Base-by-base conservation (phyloP, 176 grass and related monocot genomes). In the Dendrocalamus sinicus region DNA sequence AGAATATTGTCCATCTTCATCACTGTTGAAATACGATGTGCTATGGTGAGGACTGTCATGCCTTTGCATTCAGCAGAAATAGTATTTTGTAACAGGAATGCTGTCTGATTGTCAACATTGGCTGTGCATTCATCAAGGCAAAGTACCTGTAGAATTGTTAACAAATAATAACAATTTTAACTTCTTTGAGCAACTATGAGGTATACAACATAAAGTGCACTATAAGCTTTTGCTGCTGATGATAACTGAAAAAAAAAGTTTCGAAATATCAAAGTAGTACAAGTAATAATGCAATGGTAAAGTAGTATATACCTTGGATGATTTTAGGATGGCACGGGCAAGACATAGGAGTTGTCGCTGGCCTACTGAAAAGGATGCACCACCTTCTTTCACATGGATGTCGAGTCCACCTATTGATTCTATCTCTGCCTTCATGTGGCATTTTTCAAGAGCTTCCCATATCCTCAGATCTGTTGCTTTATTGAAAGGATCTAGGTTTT, bases 391-490 rank as follows among this genome's bases (percentile, higher is more conserved):
- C 39, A 98, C 86, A 92, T 89, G 85, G 63, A 98, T 63, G 81
- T 86, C 86, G 5, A 98, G 93, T 60, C 95, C 95, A n/a, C 95
- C 95, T 78, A 80, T 82, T 75, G 71, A 90, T 88, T 95, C 88
- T 30, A 98, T 76, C 55, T 85, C 91, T 80, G 58, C 71, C 66
- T 98, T 98, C 72, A 98, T 98, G 86, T 95, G 95, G 39, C 95
- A 95, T 90, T 95, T 98, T 77, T 92, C 93, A 90, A 98, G 95
- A 81, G 84, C 93, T 79, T 93, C 93, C 95, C 95, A 98, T 85
- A 95, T 92, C 85, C 86, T 95, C 40, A 53, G 12, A 78, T 98
- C 91, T 73, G 87, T 83, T 69, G 47, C 63, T 73, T 22, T 83
- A 69, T 89, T 73, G 59, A 91, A 98, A 66, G 93, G 95, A 83